A percentile compares a stretch with the other conserved stretches of the same genome.
phyloP scores from a whole-genome alignment of 345 rosid species.

The Schrenkiella parvula region DNA sequence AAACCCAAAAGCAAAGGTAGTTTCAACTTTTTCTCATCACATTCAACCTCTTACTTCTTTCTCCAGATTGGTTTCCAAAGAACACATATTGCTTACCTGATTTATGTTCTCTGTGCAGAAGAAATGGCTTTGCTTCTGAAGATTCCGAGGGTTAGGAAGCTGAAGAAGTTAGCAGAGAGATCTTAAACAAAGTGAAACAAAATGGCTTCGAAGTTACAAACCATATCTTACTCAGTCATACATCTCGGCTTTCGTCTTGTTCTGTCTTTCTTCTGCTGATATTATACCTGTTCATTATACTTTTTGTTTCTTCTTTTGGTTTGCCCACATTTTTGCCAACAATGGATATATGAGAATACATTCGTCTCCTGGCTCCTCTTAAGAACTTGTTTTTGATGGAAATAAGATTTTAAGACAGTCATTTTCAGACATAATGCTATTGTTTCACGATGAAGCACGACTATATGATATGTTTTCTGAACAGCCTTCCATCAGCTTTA shows the following conservation, averaged over 20 bases:
- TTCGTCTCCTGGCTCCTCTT: not conserved
- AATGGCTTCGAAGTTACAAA: not conserved
- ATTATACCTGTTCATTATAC: constrained; percentile 10
- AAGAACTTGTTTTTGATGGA: constrained; percentile 15
- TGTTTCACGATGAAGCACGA: not conserved
- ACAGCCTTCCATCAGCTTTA: not conserved
- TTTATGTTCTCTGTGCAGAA: constrained; percentile 23
- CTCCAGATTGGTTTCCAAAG: not conserved
- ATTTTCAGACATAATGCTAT: not conserved
- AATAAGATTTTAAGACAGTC: not conserved
- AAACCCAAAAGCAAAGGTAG: constrained; percentile 27
- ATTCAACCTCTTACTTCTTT: not conserved
- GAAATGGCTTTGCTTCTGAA: constrained; percentile 33
- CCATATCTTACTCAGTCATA: constrained; percentile 9
- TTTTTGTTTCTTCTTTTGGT: constrained; percentile 12
- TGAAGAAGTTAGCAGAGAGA: constrained; percentile 10
- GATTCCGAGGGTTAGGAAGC: not conserved
- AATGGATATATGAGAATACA: constrained; percentile 15
- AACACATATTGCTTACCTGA: constrained; percentile 12
- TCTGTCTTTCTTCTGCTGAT: not conserved
- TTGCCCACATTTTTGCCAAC: constrained; percentile 11
- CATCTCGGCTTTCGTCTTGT: constrained; percentile 18
- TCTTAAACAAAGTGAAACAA: constrained; percentile 17
- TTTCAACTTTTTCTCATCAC: not conserved
- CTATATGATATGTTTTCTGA: not conserved